Evolutionary conservation across 768 basidiomycete genomes (phyloP), one percentile per base, ranked within the genome.

Genomic region (Macrolepiota fuliginosa): DNA sequence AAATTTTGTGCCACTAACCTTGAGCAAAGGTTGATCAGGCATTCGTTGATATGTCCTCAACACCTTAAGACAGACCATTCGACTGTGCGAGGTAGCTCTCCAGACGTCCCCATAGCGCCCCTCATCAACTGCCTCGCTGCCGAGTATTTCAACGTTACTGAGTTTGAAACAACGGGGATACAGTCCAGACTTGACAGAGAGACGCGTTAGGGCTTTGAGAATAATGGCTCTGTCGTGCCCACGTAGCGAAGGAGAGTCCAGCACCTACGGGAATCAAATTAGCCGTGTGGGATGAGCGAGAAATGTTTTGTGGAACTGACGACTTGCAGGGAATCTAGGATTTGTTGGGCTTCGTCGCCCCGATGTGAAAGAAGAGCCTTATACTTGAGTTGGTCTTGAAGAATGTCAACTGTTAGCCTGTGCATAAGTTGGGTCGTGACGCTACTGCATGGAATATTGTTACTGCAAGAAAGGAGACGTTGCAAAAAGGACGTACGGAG

Each of bases 51-150:
- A 74, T 32, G 69, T 62, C 46, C 64, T 69, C 19, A 73, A 58
- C 2, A 72, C 54, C 56, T 74, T 74, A 50, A 72, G 37, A 51
- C 70, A 72, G 2, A 74, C 69, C 3, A 56, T 24, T 40, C 66
- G 65, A 12, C 64, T 66, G 1, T 65, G 63, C 37, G 66, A 66
- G n/a, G 49, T 6, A 1, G 69, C 71, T 57, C 61, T 72, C 67
- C 71, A 74, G 25, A 75, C 67, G 15, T 72, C 71, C 2, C 71
- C 68, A 59, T 72, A 75, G 27, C 67, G 63, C 2, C 74, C 74
- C 22, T 64, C 61, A 4, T 70, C 63, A 0, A 67, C 54, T 1
- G 70, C 62, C 4, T 61, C 58, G 2, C 65, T 62, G 0, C 64
- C 61, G 15, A 65, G 58, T 2, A 55, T 61, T 19, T 61, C 46